Base-by-base conservation (phyloP, 257 asterid species). In the Solanum verrucosum region DNA sequence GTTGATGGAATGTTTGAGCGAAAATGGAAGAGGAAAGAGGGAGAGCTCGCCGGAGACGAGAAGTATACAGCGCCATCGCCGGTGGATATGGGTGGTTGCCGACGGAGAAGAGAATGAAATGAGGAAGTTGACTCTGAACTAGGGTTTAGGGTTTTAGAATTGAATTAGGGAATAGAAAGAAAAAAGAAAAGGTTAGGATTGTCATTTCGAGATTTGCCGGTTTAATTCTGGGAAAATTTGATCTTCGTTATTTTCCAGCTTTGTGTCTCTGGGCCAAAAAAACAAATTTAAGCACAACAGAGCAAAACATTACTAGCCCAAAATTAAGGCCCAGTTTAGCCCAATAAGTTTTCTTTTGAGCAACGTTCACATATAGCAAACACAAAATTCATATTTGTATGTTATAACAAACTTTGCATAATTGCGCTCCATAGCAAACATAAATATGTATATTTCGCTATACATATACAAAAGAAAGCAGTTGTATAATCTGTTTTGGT, bases 31-130 rank as follows among this genome's bases (percentile, higher is more conserved):
- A 84, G 27, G 93, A 84, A 8, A 87, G 65, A 13, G 89, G 65
- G 5, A 90, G 35, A 23, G 90, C 88, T 31, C 94, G 94, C 52
- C 93, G 92, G 87, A 92, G 87, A 65, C 89, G 94, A 13, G 87
- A 37, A 10, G 89, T 46, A 68, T 37, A 83, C 25, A 71, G 59
- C 65, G 91, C 93, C 94, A 90, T 90, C 82, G 72, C 78, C 81
- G 88, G 77, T 46, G 75, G 78, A 31, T 20, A 16, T 34, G 8
- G 27, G 29, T 34, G 23, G 81, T 18, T 73, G 84, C 52, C 23
- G 35, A 72, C 44, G 84, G 65, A 37, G 42, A 16, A 84, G 70
- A 59, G 75, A 14, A 87, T 83, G 70, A 9, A 29, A 33, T 9
- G 84, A 38, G 38, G 84, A 44, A 16, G 25, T 59, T 0, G 27